Base-by-base conservation (phyloP, 805 yeast genomes). In the Myxozyma vanderwaltii region DNA sequence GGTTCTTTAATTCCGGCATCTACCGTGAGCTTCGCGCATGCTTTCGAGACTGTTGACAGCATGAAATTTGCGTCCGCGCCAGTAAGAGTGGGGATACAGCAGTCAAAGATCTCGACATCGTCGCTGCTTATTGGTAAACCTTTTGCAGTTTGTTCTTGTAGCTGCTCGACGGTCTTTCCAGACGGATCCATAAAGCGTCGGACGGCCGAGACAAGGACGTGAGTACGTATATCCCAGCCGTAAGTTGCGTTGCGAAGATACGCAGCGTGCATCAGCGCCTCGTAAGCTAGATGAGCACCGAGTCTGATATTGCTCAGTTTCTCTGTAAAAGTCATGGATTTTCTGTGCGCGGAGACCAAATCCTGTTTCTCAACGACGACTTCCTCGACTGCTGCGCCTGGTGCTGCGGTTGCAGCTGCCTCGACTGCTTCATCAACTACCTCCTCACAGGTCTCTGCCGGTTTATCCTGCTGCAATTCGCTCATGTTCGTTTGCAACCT, bases 141-240 rank as follows among this genome's bases (percentile, higher is more conserved):
- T 6, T 23, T 35, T 26, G 27, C 36, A 3, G 48, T 26, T 6
- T 15, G 4, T 12, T 40, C 52, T 35, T 62, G 65, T 1, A 62
- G 13, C 46, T 59, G 52, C 40, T 62, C 65, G 23, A 62, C 38
- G 2, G 65, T 60, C 35, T 43, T 38, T 19, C 51, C 55, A 19
- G 29, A 31, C 24, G 27, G 41, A 27, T 33, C 6, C 44, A 48
- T 36, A 36, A 50, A 51, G 17, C 46, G 35, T 5, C 61, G 56
- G 23, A 62, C 40, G 19, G 55, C 59, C n/a, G 65, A 53, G 3
- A 62, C 56, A 12, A 54, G 10, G 15, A 62, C 26, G 41, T 62
- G 65, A 4, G 60, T 59, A 6, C 47, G 44, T 26, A 62, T 31
- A 36, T 62, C 65, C 65, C 65, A 62, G 31, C 65, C 65, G 24